Conservation (phyloP, 495 filamentous ascomycete species). For the Lasiosphaeria ovina region DNA sequence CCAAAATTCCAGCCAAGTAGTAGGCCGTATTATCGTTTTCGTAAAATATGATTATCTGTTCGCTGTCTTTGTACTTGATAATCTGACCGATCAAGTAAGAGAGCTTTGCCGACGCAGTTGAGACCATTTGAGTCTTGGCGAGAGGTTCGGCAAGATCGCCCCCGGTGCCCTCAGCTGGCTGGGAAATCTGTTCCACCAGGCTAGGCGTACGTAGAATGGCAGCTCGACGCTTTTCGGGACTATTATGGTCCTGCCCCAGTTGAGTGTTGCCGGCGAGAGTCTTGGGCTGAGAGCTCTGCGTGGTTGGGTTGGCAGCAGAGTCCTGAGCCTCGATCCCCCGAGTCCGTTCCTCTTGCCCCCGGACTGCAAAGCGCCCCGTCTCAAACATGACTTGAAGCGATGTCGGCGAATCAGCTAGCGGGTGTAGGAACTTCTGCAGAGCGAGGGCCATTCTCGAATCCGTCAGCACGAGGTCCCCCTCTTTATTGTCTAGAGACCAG, state of each 20-base stretch:
- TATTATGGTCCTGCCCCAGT: slow-evolving; percentile 32
- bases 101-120: slow-evolving; percentile 82
- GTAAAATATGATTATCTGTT: slow-evolving; percentile 93
- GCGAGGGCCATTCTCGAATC: slow-evolving; percentile 37
- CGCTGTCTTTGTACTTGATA: slow-evolving; percentile 58
- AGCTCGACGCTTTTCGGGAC: slow-evolving; percentile 25
- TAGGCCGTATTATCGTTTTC: slow-evolving; percentile 81
- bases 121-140: slow-evolving; percentile 61
- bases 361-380: slow-evolving; percentile 35
- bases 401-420: slow-evolving; percentile 34
- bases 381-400: slow-evolving; percentile 37
- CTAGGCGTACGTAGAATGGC: slow-evolving; percentile 18
- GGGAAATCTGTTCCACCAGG: not conserved
- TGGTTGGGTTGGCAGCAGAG: not conserved
- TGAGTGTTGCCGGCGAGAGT: slow-evolving; percentile 41
- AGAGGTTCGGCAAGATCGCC: slow-evolving; percentile 49
- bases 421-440: slow-evolving; percentile 40
- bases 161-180: not conserved
- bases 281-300: not conserved
- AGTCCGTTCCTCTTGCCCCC: slow-evolving; percentile 33
- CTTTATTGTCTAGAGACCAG: slow-evolving; percentile 61
- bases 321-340: slow-evolving; percentile 25
- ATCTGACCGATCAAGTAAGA: slow-evolving; percentile 79
- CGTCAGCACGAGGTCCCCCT: slow-evolving; percentile 39
- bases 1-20: slow-evolving; percentile 78